Base-by-base conservation (phyloP, 352 stramenopile genomes). In the Salisapilia sapeloensis region DNA sequence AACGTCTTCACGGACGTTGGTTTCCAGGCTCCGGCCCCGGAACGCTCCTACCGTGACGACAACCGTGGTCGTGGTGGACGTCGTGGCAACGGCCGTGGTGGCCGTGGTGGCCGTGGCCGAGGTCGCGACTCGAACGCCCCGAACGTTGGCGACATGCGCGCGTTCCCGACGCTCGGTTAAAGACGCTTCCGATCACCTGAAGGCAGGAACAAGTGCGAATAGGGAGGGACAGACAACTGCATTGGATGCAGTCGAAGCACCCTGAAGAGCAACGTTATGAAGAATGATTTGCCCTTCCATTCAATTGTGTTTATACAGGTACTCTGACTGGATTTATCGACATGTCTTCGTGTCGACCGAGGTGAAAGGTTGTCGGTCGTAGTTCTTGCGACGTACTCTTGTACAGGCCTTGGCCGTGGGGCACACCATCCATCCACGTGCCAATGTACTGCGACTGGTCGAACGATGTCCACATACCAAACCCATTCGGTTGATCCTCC, bases 1-100 rank as follows among this genome's bases (percentile, higher is more conserved):
- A 57, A 94, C 51, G 27, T 92, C 51, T 60, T 91, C 46, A 82
- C 82, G 31, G 76, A 89, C 48, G 61, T 95, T 37, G 80, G 63
- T 37, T 87, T 82, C 60, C 60, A 70, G 51, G 56, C 55, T 29
- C 50, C 76, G 46, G 70, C 71, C 46, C 59, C 55, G 26, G 63
- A 86, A 50, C 74, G 58, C 40, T 57, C 58, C 42, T 77, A 78
- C 52, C 65, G 62, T 29, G 70, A 83, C 27, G 53, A 55, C 18
- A 56, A 65, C 40, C 56, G 63, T 36, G 50, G 58, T 40, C 45
- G 64, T 38, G 54, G 60, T 38, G 66, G 62, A 18, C 15, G 44
- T 31, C 35, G 57, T 17, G 37, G 56, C 35, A 31, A 61, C 37
- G 66, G 61, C 27, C 56, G 60, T 46, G 62, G 71, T 46, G 61